These are phyloP conservation scores for Amphicarpaea edgeworthii DNA, from an alignment of 306 rosid genomes.

Conservation along the genomic window DNA sequence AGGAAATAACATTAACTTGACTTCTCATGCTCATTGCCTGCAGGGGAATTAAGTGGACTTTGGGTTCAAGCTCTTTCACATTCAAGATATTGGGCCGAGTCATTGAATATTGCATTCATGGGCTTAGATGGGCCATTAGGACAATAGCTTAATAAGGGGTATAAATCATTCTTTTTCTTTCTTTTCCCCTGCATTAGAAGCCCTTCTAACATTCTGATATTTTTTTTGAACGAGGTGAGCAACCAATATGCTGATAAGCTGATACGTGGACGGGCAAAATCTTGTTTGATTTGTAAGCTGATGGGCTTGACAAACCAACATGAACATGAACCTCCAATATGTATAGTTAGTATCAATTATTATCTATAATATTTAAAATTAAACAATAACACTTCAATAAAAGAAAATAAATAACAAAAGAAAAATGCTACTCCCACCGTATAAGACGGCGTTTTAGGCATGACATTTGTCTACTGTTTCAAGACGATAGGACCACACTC, in stretches of 20 bases:
- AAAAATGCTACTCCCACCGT: neutral
- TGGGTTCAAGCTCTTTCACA: neutral
- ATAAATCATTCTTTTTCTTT: neutral
- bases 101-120: neutral
- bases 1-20: constrained; percentile 58
- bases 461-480: neutral
- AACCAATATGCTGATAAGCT: no score
- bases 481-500: no score
- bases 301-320: no score
- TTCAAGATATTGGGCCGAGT: neutral
- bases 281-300: no score
- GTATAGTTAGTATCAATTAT: no score
- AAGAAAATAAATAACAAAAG: neutral
- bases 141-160: neutral
- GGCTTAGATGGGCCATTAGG: neutral
- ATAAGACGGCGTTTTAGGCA: neutral
- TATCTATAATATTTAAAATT: neutral
- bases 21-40: constrained; percentile 27
- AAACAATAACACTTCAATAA: neutral
- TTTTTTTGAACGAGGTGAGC: no score
- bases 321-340: no score
- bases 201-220: no score
- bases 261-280: no score
- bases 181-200: no score
- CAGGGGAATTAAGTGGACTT: no score